Percentiles rank a stretch among this genome's conserved stretches.
Conservation (phyloP, 139 green algal genomes). For the Chloropicon primus region DNA sequence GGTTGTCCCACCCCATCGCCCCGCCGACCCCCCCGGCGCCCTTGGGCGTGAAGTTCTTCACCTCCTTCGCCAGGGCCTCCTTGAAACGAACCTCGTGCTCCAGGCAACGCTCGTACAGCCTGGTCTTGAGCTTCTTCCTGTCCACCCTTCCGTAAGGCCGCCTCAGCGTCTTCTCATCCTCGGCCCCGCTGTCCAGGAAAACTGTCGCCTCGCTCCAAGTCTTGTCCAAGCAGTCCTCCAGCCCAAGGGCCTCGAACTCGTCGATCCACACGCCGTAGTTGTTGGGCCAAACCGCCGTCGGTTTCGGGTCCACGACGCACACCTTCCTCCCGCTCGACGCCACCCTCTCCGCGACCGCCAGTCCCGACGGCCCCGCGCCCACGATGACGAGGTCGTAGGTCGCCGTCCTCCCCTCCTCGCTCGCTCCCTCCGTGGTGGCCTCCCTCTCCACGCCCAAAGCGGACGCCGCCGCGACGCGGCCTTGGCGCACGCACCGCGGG, state of each 20-base stretch:
- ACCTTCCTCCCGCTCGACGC: constrained; percentile 29
- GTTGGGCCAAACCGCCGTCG: constrained; percentile 74
- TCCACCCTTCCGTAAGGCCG: constrained; percentile 85
- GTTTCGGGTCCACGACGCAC: constrained; percentile 66
- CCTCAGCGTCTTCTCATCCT: constrained; percentile 41
- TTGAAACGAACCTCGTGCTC: constrained; percentile 53
- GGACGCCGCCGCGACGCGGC: too few species aligned
- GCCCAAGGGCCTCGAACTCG: constrained; percentile 87
- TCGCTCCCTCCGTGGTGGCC: too few species aligned
- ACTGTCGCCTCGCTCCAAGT: constrained; percentile 75
- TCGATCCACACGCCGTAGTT: constrained; percentile 99
- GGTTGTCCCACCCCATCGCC: not conserved
- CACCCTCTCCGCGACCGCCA: constrained; percentile 50
- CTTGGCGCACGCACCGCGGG: too few species aligned
- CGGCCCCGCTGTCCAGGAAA: constrained; percentile 45
- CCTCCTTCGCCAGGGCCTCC: constrained; percentile 38
- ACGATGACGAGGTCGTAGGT: constrained; percentile 69
- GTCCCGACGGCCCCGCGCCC: constrained; percentile 73
- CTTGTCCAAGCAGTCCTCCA: constrained; percentile 31
- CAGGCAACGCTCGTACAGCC: constrained; percentile 63
- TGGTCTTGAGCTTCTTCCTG: constrained; percentile 73
- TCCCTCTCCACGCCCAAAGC: not conserved
- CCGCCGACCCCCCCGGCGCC: too few species aligned
- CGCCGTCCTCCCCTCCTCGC: not conserved
- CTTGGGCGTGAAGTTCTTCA: constrained; percentile 28